A percentile compares a stretch with the other conserved stretches of the same genome.
These are phyloP conservation scores for Polychaeton citri DNA, from an alignment of 2,329 filamentous ascomycete genomes.

Conservation along the genomic window DNA sequence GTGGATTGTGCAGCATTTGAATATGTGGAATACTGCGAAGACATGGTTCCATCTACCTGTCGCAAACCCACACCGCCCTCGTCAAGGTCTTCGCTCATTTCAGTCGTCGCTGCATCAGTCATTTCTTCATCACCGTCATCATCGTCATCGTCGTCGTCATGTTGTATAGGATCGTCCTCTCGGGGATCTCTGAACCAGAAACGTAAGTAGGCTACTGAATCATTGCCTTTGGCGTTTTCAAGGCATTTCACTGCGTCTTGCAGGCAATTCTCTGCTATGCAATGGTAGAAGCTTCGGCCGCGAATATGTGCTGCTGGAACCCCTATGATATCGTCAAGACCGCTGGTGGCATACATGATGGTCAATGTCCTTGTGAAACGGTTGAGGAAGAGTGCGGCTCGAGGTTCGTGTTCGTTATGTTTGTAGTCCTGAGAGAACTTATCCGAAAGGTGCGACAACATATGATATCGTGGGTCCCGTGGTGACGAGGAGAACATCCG, in stretches of 20 bases:
- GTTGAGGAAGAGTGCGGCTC: conserved; percentile 74
- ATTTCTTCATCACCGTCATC: conserved; percentile 32
- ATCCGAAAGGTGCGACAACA: conserved; percentile 71
- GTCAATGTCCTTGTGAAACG: conserved; percentile 70
- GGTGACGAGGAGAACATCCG: conserved; percentile 71
- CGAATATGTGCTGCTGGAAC: conserved; percentile 55
- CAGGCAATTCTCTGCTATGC: conserved; percentile 66
- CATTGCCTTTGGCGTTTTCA: conserved; percentile 77
- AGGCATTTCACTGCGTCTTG: conserved; percentile 64
- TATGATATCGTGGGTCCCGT: conserved; percentile 74
- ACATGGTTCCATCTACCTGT: conserved; percentile 15
- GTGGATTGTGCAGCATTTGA: conserved; percentile 19
- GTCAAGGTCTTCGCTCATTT: conserved; percentile 34
- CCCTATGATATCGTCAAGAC: conserved; percentile 62
- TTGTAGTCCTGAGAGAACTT: conserved; percentile 54
- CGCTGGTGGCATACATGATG: conserved; percentile 76
- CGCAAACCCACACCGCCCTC: conserved; percentile 36
- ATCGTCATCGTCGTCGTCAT: conserved; percentile 21
- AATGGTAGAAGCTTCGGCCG: conserved; percentile 75
- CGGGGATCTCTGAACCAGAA: conserved; percentile 73
- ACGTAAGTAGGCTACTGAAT: conserved; percentile 79
- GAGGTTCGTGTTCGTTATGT: conserved; percentile 54
- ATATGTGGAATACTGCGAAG: conserved; percentile 9
- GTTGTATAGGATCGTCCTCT: conserved; percentile 26
- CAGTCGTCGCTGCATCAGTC: conserved; percentile 31